Evolutionary conservation across 2,329 filamentous ascomycete species (phyloP).

Genomic region (Fusarium liriodendri): DNA sequence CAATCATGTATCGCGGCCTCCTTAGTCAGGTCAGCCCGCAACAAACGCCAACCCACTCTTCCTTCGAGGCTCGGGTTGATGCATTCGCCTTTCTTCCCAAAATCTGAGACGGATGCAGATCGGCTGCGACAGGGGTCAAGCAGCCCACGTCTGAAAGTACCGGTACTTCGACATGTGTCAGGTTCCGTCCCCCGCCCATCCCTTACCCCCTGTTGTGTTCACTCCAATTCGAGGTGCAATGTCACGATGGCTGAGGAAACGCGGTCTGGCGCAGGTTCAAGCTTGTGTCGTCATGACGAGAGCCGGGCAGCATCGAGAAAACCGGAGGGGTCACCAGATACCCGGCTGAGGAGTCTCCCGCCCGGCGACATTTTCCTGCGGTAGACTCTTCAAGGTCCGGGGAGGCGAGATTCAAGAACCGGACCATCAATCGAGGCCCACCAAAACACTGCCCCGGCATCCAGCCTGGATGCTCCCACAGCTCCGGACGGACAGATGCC

Average conservation of each 20-base stretch:
- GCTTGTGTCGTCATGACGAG: neutral
- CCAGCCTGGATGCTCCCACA: constrained; percentile 36
- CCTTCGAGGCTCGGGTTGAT: constrained; percentile 41
- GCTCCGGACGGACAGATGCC: constrained; percentile 40
- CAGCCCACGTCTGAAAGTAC: constrained; percentile 39
- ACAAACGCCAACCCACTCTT: constrained; percentile 39
- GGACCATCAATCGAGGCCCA: constrained; percentile 34
- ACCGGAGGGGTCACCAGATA: neutral
- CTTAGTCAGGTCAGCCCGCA: constrained; percentile 38
- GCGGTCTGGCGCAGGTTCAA: constrained; percentile 24
- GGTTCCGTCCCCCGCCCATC: constrained; percentile 41
- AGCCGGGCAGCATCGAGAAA: neutral
- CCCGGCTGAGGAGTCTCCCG: neutral
- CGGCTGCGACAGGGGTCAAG: constrained; percentile 45
- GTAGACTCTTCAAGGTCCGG: constrained; percentile 12
- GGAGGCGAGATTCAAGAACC: constrained; percentile 34
- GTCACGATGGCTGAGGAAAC: constrained; percentile 34
- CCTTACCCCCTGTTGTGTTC: constrained; percentile 34
- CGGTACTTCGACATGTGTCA: constrained; percentile 46
- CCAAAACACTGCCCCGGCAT: constrained; percentile 42
- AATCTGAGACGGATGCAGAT: constrained; percentile 54
- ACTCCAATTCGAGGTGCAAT: constrained; percentile 37
- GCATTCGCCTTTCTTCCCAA: constrained; percentile 43
- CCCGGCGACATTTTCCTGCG: neutral
- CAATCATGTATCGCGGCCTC: constrained; percentile 30